Percentiles rank a stretch among this genome's conserved stretches.
These are phyloP conservation scores for Fonsecaea pugnacius DNA, from an alignment of 2,329 filamentous ascomycete species.

Conservation along the genomic window DNA sequence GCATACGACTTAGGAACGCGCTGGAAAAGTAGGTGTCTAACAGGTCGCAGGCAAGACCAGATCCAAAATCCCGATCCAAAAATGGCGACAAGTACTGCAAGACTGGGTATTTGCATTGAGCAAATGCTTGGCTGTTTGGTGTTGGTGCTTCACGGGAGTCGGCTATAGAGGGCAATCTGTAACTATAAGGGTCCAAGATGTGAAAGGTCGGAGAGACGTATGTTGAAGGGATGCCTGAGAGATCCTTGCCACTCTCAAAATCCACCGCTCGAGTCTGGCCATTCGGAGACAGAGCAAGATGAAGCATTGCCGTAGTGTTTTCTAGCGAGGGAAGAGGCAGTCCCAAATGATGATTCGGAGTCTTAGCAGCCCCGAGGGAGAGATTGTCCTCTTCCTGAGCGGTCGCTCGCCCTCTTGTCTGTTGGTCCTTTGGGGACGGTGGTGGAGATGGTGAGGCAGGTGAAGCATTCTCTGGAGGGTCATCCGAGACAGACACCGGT, in stretches of 20 bases:
- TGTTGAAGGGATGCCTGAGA: slow-evolving; percentile 28
- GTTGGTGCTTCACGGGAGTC: slow-evolving; percentile 30
- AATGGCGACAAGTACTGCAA: slow-evolving; percentile 33
- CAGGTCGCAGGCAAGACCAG: slow-evolving; percentile 50
- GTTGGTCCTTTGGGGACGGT: slow-evolving; percentile 4
- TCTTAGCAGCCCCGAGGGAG: slow-evolving; percentile 11
- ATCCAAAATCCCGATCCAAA: slow-evolving; percentile 30
- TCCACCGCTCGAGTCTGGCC: slow-evolving; percentile 14
- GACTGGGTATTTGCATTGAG: slow-evolving; percentile 29
- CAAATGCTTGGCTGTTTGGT: slow-evolving; percentile 27
- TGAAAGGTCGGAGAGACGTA: slow-evolving; percentile 34
- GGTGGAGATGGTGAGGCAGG: slow-evolving; percentile 4
- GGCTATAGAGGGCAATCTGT: slow-evolving; percentile 32
- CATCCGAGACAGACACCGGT: slow-evolving; percentile 8
- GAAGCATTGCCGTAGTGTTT: slow-evolving; percentile 24
- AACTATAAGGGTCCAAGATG: slow-evolving; percentile 33
- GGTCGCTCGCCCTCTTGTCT: background rate
- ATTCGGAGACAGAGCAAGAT: slow-evolving; percentile 17
- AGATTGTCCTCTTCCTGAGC: background rate
- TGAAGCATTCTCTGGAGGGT: background rate
- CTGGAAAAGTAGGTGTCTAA: slow-evolving; percentile 56
- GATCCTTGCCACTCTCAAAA: slow-evolving; percentile 26
- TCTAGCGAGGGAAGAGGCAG: slow-evolving; percentile 23
- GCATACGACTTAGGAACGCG: slow-evolving; percentile 50
- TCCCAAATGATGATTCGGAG: background rate